phyloP scores from a whole-genome alignment of 495 filamentous ascomycete species.

The Talaromyces nanjingensis region DNA sequence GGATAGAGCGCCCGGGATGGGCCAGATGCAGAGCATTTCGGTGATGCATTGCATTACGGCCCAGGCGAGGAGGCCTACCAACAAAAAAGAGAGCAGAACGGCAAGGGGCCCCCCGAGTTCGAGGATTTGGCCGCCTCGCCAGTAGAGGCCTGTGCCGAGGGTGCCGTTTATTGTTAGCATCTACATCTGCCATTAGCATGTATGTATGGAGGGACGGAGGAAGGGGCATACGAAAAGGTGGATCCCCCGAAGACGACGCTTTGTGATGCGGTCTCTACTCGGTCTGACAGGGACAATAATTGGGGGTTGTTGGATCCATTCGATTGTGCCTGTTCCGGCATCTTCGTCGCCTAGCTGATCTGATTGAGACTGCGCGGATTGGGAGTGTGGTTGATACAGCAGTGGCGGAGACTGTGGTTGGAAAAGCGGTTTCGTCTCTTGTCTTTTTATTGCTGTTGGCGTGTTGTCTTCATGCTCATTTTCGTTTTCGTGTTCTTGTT shows the following conservation, averaged over 20 bases:
- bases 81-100: slow-evolving; percentile 32
- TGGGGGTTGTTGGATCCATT: neutral
- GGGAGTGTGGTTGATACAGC: neutral
- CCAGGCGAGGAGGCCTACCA: slow-evolving; percentile 34
- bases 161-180: slow-evolving; percentile 40
- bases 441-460: neutral
- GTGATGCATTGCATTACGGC: slow-evolving; percentile 41
- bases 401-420: neutral
- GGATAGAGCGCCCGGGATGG: slow-evolving; percentile 37
- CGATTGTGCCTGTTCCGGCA: neutral
- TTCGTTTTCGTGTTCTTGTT: neutral
- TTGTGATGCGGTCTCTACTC: slow-evolving; percentile 2
- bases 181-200: slow-evolving; percentile 12
- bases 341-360: neutral
- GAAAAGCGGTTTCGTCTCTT: neutral
- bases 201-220: neutral
- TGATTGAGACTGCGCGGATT: neutral
- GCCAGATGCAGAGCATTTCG: slow-evolving; percentile 44
- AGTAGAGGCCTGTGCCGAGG: slow-evolving; percentile 43
- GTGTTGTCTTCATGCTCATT: neutral
- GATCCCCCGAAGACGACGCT: slow-evolving; percentile 29
- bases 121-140: slow-evolving; percentile 35
- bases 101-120: slow-evolving; percentile 34
- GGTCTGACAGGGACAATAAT: neutral
- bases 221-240: slow-evolving; percentile 31